Evolutionary conservation across 164 flowering plant species (phyloP).

Genomic region (Akebia trifoliata): DNA sequence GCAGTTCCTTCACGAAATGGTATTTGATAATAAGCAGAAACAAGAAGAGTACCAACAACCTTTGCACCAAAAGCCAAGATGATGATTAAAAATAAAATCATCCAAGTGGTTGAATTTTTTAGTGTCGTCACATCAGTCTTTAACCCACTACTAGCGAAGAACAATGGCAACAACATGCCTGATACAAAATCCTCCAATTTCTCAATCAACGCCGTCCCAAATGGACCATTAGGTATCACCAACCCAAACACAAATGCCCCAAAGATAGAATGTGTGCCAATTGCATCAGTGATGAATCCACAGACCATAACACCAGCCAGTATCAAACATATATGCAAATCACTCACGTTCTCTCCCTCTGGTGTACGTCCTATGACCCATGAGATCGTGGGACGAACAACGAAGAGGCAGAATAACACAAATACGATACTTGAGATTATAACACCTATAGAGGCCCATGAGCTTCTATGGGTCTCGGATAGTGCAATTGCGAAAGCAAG

Average conservation of each 20-base stretch:
- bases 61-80: neutral
- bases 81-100: neutral
- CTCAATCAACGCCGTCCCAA: constrained; percentile 3
- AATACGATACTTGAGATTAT: constrained; percentile 7
- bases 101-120: neutral
- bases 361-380: constrained; percentile 6
- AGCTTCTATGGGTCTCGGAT: neutral
- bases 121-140: constrained; percentile 7
- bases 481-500: constrained; percentile 20
- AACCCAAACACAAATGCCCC: constrained; percentile 27
- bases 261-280: constrained; percentile 15
- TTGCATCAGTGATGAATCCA: constrained; percentile 15
- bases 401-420: constrained; percentile 2
- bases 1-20: neutral
- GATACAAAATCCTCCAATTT: constrained; percentile 16
- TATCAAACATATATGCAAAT: constrained; percentile 10
- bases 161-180: constrained; percentile 18
- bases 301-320: constrained; percentile 9
- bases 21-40: neutral
- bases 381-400: constrained; percentile 1
- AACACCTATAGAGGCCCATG: constrained; percentile 2
- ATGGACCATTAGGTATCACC: constrained; percentile 16
- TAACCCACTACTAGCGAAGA: constrained; percentile 15
- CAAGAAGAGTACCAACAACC: neutral
- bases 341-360: constrained; percentile 11